Evolutionary conservation across 352 stramenopile genomes (phyloP).

Genomic region (Phytopythium helicoides): DNA sequence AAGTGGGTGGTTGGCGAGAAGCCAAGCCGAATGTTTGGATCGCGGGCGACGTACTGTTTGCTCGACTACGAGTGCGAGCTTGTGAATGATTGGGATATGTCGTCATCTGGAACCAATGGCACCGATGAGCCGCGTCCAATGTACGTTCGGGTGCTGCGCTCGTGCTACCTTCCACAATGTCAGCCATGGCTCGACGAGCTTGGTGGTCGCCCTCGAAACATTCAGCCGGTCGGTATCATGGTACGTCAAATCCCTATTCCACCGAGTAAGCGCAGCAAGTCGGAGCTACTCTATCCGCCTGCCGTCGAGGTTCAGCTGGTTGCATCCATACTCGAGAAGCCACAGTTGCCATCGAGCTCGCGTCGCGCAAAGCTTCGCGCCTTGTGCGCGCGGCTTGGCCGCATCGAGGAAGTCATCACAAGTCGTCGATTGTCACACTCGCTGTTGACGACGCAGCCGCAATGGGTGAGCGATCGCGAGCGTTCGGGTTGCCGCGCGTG

Average conservation of each 20-base stretch:
- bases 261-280: too few relatives aligned
- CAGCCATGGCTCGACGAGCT: slow-evolving; percentile 66
- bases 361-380: slow-evolving; percentile 58
- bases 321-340: slow-evolving; percentile 69
- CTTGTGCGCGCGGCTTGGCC: slow-evolving; percentile 49
- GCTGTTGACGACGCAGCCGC: slow-evolving; percentile 55
- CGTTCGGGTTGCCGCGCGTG: slow-evolving; percentile 58
- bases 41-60: slow-evolving; percentile 59
- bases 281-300: slow-evolving; percentile 19
- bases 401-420: slow-evolving; percentile 69
- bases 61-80: slow-evolving; percentile 77
- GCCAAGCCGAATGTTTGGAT: slow-evolving; percentile 62
- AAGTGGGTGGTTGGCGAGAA: slow-evolving; percentile 73
- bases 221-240: slow-evolving; percentile 76
- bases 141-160: slow-evolving; percentile 72
- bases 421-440: slow-evolving; percentile 68
- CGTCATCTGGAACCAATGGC: too few relatives aligned
- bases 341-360: slow-evolving; percentile 38
- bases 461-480: slow-evolving; percentile 69
- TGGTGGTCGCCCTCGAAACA: slow-evolving; percentile 38
- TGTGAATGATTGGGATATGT: slow-evolving; percentile 80
- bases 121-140: slow-evolving; percentile 58
- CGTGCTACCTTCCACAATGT: slow-evolving; percentile 55
- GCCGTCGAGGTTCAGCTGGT: slow-evolving; percentile 73
- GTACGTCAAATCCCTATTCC: too few relatives aligned